These are phyloP conservation scores for Boletus vermiculosoides DNA, from an alignment of 768 basidiomycete species.

Conservation along the genomic window DNA sequence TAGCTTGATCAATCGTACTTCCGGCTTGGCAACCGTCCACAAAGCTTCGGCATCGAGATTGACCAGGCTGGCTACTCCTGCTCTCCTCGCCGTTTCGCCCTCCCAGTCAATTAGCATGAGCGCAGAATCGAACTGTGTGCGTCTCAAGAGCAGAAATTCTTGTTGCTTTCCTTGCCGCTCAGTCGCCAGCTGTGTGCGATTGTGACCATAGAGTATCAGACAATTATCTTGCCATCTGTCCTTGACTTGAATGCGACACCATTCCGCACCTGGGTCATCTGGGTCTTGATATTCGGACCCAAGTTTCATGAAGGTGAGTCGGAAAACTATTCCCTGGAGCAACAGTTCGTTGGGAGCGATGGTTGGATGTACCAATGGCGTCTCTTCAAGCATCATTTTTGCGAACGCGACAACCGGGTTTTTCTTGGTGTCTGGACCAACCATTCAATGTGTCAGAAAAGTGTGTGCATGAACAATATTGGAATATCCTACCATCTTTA, in stretches of 20 bases:
- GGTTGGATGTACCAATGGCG: not conserved
- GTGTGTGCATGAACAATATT: not conserved
- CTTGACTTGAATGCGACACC: not conserved
- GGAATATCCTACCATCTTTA: not conserved
- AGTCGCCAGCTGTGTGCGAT: not conserved
- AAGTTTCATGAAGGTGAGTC: not conserved
- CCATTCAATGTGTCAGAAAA: not conserved
- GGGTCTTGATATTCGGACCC: not conserved
- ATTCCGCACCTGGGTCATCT: not conserved
- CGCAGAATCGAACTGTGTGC: not conserved
- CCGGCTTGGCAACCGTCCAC: not conserved
- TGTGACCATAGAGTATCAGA: conserved; percentile 1
- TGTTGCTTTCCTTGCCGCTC: conserved; percentile 1
- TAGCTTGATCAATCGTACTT: not conserved
- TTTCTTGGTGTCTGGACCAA: not conserved
- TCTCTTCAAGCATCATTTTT: not conserved
- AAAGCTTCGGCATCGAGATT: not conserved
- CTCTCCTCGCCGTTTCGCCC: not conserved
- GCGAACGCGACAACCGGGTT: not conserved
- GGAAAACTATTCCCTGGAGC: not conserved
- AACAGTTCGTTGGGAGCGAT: not conserved
- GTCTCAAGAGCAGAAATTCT: conserved; percentile 2
- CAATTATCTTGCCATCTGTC: not conserved
- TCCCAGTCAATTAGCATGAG: not conserved
- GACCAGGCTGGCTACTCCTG: conserved; percentile 1